A percentile compares a stretch with the other conserved stretches of the same genome.
These are phyloP conservation scores for Bonia amplexicaulis DNA, from an alignment of 176 grass and related monocot genomes.

Conservation along the genomic window DNA sequence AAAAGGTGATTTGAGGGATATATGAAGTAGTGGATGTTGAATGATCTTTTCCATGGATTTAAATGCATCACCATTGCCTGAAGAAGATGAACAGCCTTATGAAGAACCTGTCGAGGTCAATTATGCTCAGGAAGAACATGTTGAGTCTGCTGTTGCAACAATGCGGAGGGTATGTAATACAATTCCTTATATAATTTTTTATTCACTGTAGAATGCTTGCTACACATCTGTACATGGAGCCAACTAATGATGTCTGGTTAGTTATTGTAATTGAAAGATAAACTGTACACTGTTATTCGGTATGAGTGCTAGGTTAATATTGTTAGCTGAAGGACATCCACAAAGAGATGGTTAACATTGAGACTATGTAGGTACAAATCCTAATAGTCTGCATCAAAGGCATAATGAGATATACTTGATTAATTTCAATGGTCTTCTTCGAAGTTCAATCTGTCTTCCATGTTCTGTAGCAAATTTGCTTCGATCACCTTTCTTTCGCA, in stretches of 20 bases:
- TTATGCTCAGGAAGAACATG: slow-evolving; percentile 67
- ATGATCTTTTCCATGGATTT: slow-evolving; percentile 77
- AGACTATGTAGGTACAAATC: not conserved
- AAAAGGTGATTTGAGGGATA: not conserved
- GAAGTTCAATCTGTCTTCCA: not conserved
- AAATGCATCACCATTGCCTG: slow-evolving; percentile 87
- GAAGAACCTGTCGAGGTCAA: slow-evolving; percentile 48
- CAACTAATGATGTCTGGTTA: not conserved
- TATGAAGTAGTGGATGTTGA: slow-evolving; percentile 48
- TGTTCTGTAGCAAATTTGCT: not conserved
- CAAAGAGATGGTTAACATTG: not conserved
- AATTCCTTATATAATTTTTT: not conserved
- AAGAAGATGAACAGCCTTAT: slow-evolving; percentile 85
- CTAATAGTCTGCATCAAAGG: not conserved
- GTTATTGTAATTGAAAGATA: slow-evolving; percentile 3
- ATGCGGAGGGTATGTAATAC: slow-evolving; percentile 55
- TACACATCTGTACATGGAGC: not conserved
- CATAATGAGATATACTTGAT: not conserved
- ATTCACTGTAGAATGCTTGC: not conserved
- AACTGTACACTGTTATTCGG: not conserved
- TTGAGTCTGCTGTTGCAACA: slow-evolving; percentile 68
- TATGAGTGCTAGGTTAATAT: not conserved
- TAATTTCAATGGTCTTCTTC: not conserved
- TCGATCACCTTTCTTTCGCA: not conserved
- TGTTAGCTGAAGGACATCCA: not conserved